Evolutionary conservation across 2,329 filamentous ascomycete species (phyloP), one percentile per base, ranked within the genome.

Genomic region (Fusarium sp.): DNA sequence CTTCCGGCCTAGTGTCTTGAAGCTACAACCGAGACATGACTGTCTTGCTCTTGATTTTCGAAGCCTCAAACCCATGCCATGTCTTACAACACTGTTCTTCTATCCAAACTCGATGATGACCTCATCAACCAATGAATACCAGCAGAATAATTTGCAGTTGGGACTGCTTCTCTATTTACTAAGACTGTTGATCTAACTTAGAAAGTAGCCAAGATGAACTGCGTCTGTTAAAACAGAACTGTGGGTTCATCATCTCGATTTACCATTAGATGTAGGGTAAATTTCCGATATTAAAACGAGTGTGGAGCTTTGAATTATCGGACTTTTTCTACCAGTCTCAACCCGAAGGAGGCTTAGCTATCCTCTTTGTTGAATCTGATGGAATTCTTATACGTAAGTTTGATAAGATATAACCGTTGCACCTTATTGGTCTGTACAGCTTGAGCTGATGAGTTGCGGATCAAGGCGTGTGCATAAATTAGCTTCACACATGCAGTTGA

Each of bases 391-490:
- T 42, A 24, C 31, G 11, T 26, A 31, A 44, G 60, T 63, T 48
- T 43, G 22, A 50, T 56, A 36, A 48, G 33, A 34, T 38, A 42
- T 15, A 33, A 31, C 28, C 28, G 34, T 22, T 43, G 28, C 26
- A 28, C 24, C 45, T 33, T 43, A 39, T 66, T 51, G 50, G 51
- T 38, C 33, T 17, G n/a, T 40, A 40, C 28, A 18, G 50, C 36
- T 59, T 39, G 8, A 24, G 17, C 17, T 31, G 22, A 40, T 62
- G 22, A 51, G 24, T 36, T 22, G 28, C n/a, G 20, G 22, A 60
- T 46, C 24, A 42, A 46, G 55, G 60, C 40, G 66, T 66, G 66
- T 55, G 50, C 60, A 68, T 62, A 31, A 42, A 18, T 26, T 48
- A 51, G 50, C 42, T 42, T 65, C 15, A 61, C 31, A 55, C 34